Base-by-base conservation (phyloP, 768 basidiomycete species). In the Tephrocybe rancida region DNA sequence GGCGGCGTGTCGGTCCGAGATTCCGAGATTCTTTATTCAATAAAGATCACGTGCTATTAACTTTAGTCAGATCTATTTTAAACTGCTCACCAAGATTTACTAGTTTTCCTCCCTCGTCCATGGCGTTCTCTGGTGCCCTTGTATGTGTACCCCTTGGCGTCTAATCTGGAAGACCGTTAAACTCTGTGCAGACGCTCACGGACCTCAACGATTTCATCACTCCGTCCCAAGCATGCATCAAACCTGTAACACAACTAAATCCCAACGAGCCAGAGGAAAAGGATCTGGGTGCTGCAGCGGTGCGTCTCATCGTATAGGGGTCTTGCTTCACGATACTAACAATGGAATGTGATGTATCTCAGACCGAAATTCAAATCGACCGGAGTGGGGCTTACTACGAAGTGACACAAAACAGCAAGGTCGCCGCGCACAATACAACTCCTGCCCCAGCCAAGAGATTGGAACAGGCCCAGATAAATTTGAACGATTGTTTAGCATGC, bases 401-500 rank as follows among this genome's bases (percentile, higher is more conserved):
- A 68, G 86, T 95, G 8, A 64, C 80, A 7, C 60, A 72, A 13
- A 70, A 67, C 21, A 63, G 61, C 22, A 45, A 61, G 32, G 13
- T 54, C 11, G 29, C 57, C 14, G 35, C 59, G 5, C 52, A 51
- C 13, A 53, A 43, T 32, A 38, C 64, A 49, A 9, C 48, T 48
- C 25, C 56, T 54, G 55, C 52, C 22, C 60, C 61, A 27, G 68
- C 70, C 27, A 79, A 77, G 69, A 95, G 92, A 70, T 79, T 99
- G 10, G 83, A 93, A 62, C 92, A 93, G 61, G 97, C 97, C 2
- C 90, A 98, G 68, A 93, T 99, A 60, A 98, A 87, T 66, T 71
- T 99, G 62, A 98, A 97, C 60, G 97, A 99, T 67, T 99, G 97
- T 73, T 78, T 99, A 42, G 97, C 97, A 22, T 98, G 97, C 81